These are phyloP conservation scores for Debaryomyces subglobosus DNA, from an alignment of 1,139 yeast genomes.

Conservation along the genomic window DNA sequence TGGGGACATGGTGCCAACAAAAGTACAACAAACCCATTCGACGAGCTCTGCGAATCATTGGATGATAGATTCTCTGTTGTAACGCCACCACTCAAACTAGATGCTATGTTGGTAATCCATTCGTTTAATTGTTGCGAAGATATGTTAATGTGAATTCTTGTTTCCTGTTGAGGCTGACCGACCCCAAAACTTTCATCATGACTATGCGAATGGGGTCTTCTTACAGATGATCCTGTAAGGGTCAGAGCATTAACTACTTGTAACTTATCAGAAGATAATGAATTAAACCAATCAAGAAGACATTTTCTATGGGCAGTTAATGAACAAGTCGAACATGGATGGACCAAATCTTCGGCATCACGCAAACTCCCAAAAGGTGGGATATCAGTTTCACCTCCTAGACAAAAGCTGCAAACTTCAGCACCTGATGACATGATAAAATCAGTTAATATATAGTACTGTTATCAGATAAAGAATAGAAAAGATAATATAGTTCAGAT, in stretches of 20 bases:
- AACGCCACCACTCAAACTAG: conserved; percentile 2
- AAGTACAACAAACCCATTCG: conserved; percentile 16
- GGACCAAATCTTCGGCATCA: conserved; percentile 43
- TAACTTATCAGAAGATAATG: conserved; percentile 36
- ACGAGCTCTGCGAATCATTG: not conserved
- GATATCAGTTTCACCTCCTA: conserved; percentile 42
- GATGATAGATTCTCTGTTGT: conserved; percentile 1
- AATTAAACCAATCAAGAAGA: conserved; percentile 47
- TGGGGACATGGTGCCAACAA: conserved; percentile 47
- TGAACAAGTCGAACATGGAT: conserved; percentile 47
- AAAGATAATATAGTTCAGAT: not conserved
- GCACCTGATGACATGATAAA: conserved; percentile 3
- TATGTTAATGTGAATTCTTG: conserved; percentile 21
- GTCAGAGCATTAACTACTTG: conserved; percentile 25
- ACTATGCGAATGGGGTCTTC: conserved; percentile 7
- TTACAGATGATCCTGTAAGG: conserved; percentile 5
- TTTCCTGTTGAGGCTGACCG: conserved; percentile 17
- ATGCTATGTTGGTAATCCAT: conserved; percentile 22
- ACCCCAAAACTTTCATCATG: conserved; percentile 15
- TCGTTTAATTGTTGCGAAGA: conserved; percentile 21
- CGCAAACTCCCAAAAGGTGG: conserved; percentile 45
- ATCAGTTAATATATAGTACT: not conserved
- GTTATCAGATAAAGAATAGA: not conserved
- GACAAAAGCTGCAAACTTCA: conserved; percentile 41
- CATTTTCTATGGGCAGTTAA: conserved; percentile 44